Evolutionary conservation across 257 asterid species (phyloP).

Genomic region (Scutellaria minor): DNA sequence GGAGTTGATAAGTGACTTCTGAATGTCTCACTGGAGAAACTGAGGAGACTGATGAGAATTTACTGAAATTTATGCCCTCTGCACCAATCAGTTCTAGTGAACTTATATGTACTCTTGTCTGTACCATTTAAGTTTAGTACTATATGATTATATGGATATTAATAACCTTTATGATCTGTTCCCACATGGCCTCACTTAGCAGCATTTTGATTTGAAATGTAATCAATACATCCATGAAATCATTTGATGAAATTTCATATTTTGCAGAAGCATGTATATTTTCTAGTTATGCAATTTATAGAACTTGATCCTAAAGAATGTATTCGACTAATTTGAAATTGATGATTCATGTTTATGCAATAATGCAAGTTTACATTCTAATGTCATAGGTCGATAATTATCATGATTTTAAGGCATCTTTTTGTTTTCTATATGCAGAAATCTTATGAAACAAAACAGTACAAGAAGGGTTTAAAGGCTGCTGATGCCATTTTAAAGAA

Average conservation of each 20-base stretch:
- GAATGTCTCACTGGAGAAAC: slow-evolving; percentile 4
- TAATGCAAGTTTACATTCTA: background rate
- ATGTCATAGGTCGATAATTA: slow-evolving; percentile 3
- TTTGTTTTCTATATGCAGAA: slow-evolving; percentile 57
- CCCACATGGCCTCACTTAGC: slow-evolving; percentile 7
- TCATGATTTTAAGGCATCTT: slow-evolving; percentile 26
- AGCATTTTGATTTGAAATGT: slow-evolving; percentile 12
- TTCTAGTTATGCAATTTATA: background rate
- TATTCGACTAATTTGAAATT: background rate
- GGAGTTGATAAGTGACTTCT: slow-evolving; percentile 1
- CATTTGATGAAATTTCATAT: slow-evolving; percentile 4
- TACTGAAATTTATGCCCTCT: slow-evolving; percentile 2
- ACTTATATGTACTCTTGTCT: slow-evolving; percentile 1
- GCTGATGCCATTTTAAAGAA: slow-evolving; percentile 95
- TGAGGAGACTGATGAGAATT: background rate
- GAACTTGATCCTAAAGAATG: slow-evolving; percentile 5
- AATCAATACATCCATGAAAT: background rate
- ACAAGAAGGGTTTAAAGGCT: slow-evolving; percentile 96
- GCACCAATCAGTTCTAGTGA: background rate
- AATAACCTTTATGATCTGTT: background rate
- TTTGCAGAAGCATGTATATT: background rate
- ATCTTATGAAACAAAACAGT: slow-evolving; percentile 97
- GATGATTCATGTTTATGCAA: slow-evolving; percentile 15
- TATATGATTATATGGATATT: slow-evolving; percentile 11
- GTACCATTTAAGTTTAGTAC: slow-evolving; percentile 6